A percentile compares a stretch with the other conserved stretches of the same genome.
Evolutionary conservation across 176 grass and related monocot genomes (phyloP).

Genomic region (Zea mays): DNA sequence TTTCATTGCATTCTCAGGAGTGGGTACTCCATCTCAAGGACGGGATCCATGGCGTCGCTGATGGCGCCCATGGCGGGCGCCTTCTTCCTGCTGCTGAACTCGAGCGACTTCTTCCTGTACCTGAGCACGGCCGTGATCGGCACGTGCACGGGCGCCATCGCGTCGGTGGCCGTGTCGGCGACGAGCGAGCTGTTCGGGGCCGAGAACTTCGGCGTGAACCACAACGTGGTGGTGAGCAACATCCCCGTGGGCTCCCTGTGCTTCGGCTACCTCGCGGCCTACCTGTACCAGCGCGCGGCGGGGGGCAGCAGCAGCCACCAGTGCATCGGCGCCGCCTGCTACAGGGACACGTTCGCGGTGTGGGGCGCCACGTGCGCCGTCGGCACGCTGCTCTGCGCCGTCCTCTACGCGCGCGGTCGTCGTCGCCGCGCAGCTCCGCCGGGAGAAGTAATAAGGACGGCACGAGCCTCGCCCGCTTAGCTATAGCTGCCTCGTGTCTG

Average conservation of each 20-base stretch:
- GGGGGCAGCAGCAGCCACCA: conserved; percentile 26
- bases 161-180: conserved; percentile 81
- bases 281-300: conserved; percentile 70
- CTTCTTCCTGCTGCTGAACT: conserved; percentile 83
- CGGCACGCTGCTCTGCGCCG: conserved; percentile 65
- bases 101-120: conserved; percentile 57
- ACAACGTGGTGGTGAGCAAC: conserved; percentile 89
- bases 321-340: conserved; percentile 72
- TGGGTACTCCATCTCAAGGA: conserved; percentile 60
- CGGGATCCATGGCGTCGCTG: conserved; percentile 77
- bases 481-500: neutral
- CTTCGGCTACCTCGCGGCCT: conserved; percentile 86
- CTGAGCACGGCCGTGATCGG: conserved; percentile 75
- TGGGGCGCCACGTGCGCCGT: conserved; percentile 72
- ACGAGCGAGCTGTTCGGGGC: conserved; percentile 87
- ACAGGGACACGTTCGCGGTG: conserved; percentile 60
- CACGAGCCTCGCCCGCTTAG: conserved; percentile 36
- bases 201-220: conserved; percentile 90
- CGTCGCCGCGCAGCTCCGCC: conserved; percentile 6
- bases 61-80: conserved; percentile 86
- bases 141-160: conserved; percentile 84
- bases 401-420: conserved; percentile 51
- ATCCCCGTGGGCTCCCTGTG: conserved; percentile 86
- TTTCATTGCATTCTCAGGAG: conserved; percentile 34
- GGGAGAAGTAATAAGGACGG: conserved; percentile 34